Percentiles rank a stretch among this genome's conserved stretches.
These are phyloP conservation scores for Knufia petricola DNA, from an alignment of 2,329 filamentous ascomycete genomes.

Conservation along the genomic window DNA sequence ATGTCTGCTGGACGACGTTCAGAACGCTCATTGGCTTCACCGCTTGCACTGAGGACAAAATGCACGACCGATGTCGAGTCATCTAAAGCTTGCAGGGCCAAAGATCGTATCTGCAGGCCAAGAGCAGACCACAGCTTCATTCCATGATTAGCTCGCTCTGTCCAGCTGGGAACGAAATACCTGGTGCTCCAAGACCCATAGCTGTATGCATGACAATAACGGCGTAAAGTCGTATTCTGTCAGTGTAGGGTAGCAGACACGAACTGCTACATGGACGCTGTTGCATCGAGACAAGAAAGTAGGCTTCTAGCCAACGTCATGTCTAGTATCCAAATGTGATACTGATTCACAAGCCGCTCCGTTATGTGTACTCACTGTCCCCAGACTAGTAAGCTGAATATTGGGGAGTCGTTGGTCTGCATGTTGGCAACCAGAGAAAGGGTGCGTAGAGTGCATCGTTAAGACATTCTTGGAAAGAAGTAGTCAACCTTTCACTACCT, in stretches of 20 bases:
- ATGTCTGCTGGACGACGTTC: background rate
- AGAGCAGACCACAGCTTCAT: background rate
- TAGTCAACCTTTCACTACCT: too few species aligned
- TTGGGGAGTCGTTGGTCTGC: background rate
- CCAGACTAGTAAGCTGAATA: background rate
- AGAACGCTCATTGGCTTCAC: background rate
- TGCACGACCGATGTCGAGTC: background rate
- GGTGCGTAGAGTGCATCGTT: background rate
- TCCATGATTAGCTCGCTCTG: background rate
- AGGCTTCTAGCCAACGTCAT: conserved; percentile 3
- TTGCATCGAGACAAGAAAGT: conserved; percentile 4
- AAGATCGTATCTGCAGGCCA: background rate
- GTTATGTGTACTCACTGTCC: background rate
- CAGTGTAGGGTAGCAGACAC: background rate
- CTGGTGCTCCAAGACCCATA: background rate
- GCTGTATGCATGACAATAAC: background rate
- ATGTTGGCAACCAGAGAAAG: too few species aligned
- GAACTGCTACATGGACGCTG: background rate
- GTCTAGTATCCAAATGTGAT: background rate
- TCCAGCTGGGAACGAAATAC: background rate
- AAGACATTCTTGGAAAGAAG: too few species aligned
- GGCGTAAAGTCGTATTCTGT: background rate
- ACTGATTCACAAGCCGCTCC: background rate
- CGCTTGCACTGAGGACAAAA: background rate
- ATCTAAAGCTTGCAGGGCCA: background rate